phyloP scores from a whole-genome alignment of 1,284 basidiomycete species.

The Xanthoconium separans region DNA sequence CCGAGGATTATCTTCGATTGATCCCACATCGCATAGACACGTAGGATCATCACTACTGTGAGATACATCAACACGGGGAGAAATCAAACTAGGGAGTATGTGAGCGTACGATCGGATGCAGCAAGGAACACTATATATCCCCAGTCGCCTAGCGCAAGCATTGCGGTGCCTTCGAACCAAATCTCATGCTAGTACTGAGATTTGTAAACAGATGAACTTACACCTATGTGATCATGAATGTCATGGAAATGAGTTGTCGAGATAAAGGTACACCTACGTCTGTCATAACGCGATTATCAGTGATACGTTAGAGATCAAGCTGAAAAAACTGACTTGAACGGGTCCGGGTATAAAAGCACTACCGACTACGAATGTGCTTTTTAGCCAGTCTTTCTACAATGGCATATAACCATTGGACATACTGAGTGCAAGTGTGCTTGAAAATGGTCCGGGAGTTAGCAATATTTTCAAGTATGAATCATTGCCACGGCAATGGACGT shows the following conservation, averaged over 20 bases:
- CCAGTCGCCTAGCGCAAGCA: conserved; percentile 8
- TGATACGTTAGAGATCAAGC: neutral
- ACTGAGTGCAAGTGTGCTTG: conserved; percentile 5
- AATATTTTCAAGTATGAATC: neutral
- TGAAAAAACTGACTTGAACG: neutral
- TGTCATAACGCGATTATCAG: neutral
- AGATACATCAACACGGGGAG: neutral
- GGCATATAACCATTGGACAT: neutral
- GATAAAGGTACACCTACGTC: conserved; percentile 1
- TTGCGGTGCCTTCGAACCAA: conserved; percentile 2
- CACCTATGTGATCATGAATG: conserved; percentile 5
- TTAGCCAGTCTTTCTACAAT: neutral
- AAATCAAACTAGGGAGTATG: too few species aligned
- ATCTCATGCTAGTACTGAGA: neutral
- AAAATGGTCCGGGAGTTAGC: neutral
- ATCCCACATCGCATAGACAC: conserved; percentile 15
- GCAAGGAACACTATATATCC: conserved; percentile 9
- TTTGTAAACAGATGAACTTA: neutral
- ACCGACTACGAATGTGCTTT: neutral
- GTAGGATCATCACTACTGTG: conserved; percentile 16
- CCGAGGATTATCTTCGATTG: conserved; percentile 4
- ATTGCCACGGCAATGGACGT: neutral
- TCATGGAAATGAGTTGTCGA: neutral
- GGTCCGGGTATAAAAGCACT: conserved; percentile 7
- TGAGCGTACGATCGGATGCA: conserved; percentile 11